Base-by-base conservation (phyloP, 495 filamentous ascomycete genomes). In the Apiosordaria backusii region DNA sequence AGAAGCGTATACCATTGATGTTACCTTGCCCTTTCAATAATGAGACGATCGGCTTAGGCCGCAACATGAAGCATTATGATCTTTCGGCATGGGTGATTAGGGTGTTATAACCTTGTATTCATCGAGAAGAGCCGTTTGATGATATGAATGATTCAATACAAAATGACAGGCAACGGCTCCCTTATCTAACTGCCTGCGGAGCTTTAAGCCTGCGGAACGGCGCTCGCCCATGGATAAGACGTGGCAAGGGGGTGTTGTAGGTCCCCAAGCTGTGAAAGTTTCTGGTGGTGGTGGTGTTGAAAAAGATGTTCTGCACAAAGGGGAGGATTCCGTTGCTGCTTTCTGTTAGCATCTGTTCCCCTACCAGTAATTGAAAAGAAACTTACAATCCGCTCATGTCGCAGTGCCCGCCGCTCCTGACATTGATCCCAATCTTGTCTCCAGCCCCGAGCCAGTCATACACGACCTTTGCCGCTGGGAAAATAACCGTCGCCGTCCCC, bases 371-470 rank as follows among this genome's bases (percentile, higher is more conserved):
- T 19, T 50, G 4, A 3, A 57, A 25, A 27, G n/a, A 26, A 27
- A 76, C 80, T 76, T 68, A 82, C 80, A 76, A 82, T 58, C 81
- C 82, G 57, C 76, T 79, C 73, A 78, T 78, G 54, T 84, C 82
- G 69, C 81, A 84, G 57, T 84, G 83, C 2, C 79, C 82, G 7
- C 82, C 81, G 16, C 74, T 74, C 4, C 81, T 74, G 24, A 85
- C 77, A 40, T 76, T 81, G 76, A 85, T 81, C 27, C 72, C 82
- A 23, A 85, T 79, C 73, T 81, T 73, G 50, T 82, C 80, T 1
- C 75, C 72, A 1, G 70, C 81, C 15, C 82, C 83, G 3, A 84
- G 73, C 78, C 80, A 84, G 66, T 81, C 80, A 64, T 84, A 85
- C 0, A 85, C 82, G 2, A 75, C 62, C 74, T 83, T 82, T 6